A percentile compares a stretch with the other conserved stretches of the same genome.
Evolutionary conservation across 2,329 filamentous ascomycete genomes (phyloP).

Genomic region (Aspergillus niger): DNA sequence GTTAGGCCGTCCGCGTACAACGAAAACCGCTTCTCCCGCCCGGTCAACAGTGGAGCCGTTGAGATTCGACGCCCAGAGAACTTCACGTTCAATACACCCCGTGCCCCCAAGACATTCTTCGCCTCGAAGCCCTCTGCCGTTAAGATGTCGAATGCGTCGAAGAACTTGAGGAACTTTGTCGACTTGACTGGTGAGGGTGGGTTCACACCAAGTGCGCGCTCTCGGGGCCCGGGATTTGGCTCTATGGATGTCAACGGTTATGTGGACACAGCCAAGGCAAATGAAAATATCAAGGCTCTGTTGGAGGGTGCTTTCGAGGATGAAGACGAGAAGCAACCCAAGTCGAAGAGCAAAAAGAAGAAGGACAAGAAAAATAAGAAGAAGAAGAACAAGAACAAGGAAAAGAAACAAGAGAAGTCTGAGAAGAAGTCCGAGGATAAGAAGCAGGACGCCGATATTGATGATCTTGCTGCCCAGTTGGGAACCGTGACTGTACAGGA

Average conservation of each 20-base stretch:
- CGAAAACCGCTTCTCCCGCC: slow-evolving; percentile 28
- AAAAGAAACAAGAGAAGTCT: slow-evolving; percentile 21
- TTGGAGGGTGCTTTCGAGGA: slow-evolving; percentile 55
- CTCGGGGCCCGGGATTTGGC: slow-evolving; percentile 53
- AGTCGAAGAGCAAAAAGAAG: slow-evolving; percentile 43
- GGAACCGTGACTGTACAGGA: slow-evolving; percentile 45
- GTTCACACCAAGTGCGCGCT: slow-evolving; percentile 52
- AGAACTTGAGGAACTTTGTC: slow-evolving; percentile 50
- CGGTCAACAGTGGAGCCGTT: slow-evolving; percentile 37
- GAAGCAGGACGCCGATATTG: slow-evolving; percentile 37
- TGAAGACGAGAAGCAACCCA: slow-evolving; percentile 47
- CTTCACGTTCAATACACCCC: slow-evolving; percentile 49
- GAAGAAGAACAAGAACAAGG: slow-evolving; percentile 13
- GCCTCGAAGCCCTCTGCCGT: slow-evolving; percentile 50
- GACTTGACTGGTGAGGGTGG: slow-evolving; percentile 53
- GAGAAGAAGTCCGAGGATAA: slow-evolving; percentile 19
- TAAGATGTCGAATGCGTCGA: slow-evolving; percentile 44
- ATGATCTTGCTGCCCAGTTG: slow-evolving; percentile 48
- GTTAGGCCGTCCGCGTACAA: slow-evolving; percentile 41
- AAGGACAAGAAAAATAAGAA: slow-evolving; percentile 22
- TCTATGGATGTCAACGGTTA: slow-evolving; percentile 57
- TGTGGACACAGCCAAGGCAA: slow-evolving; percentile 52
- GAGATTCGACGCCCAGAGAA: slow-evolving; percentile 54
- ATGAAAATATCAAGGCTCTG: slow-evolving; percentile 54
- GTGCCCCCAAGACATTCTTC: slow-evolving; percentile 56